These are phyloP conservation scores for Tuber aestivum DNA, from an alignment of 495 filamentous ascomycete genomes.

Conservation along the genomic window DNA sequence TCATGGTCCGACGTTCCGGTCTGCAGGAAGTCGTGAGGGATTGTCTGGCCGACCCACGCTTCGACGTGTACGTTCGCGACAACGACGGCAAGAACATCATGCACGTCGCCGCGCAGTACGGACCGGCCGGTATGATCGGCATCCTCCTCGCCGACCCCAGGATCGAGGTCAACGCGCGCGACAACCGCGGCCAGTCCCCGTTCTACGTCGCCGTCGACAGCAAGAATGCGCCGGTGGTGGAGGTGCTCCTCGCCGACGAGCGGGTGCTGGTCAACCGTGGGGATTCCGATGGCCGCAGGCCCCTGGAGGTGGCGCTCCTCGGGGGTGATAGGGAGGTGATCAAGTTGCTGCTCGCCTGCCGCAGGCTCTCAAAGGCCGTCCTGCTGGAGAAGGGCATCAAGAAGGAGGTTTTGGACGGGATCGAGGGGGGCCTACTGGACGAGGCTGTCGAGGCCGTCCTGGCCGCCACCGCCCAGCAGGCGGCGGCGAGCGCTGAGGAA, in stretches of 20 bases:
- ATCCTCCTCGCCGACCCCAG: background rate
- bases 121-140: background rate
- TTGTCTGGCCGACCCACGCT: background rate
- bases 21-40: background rate
- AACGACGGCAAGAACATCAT: background rate
- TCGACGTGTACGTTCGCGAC: background rate
- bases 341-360: background rate
- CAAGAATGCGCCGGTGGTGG: background rate
- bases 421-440: background rate
- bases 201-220: background rate
- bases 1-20: background rate
- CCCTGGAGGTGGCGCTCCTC: background rate
- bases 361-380: background rate
- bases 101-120: background rate
- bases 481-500: background rate
- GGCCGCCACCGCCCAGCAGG: background rate
- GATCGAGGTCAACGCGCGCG: background rate
- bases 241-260: background rate
- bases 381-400: background rate
- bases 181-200: background rate
- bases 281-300: background rate
- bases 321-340: background rate
- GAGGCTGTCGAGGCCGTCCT: background rate
- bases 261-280: background rate
- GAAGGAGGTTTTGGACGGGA: background rate